A percentile compares a stretch with the other conserved stretches of the same genome.
Evolutionary conservation across 2,329 filamentous ascomycete genomes (phyloP).

Genomic region (Thelonectria olida): DNA sequence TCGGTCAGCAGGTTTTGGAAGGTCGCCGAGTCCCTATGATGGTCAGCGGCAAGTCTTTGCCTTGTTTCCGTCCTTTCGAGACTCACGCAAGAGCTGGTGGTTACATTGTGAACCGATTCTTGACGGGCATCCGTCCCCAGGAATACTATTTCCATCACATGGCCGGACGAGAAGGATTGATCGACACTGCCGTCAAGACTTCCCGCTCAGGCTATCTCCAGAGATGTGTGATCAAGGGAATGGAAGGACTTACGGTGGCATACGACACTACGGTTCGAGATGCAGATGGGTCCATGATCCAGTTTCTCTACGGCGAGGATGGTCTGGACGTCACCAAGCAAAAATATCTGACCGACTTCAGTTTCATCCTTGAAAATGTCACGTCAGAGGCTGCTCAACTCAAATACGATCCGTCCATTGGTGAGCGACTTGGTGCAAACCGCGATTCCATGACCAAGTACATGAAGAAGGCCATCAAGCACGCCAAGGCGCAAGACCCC

Average conservation of each 20-base stretch:
- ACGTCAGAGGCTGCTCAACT: conserved; percentile 81
- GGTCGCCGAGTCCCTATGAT: conserved; percentile 94
- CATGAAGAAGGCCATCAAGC: conserved; percentile 84
- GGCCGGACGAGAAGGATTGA: conserved; percentile 97
- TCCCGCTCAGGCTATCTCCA: conserved; percentile 96
- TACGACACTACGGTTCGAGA: conserved; percentile 96
- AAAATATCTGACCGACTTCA: conserved; percentile 89
- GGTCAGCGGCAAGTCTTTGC: conserved; percentile 96
- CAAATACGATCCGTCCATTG: conserved; percentile 66
- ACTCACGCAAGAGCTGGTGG: conserved; percentile 89
- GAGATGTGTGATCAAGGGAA: conserved; percentile 96
- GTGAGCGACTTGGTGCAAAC: conserved; percentile 57
- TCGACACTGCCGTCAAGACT: conserved; percentile 98
- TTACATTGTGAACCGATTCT: conserved; percentile 94
- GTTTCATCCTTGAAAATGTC: conserved; percentile 88
- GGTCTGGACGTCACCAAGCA: conserved; percentile 94
- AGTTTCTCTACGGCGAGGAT: conserved; percentile 97
- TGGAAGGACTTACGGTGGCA: conserved; percentile 91
- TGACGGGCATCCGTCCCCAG: conserved; percentile 95
- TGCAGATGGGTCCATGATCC: conserved; percentile 89
- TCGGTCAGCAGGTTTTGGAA: conserved; percentile 96
- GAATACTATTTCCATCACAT: conserved; percentile 99
- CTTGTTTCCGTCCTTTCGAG: conserved; percentile 93
- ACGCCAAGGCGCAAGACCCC: conserved; percentile 63
- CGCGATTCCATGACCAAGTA: conserved; percentile 74